phyloP scores from a whole-genome alignment of 1,284 basidiomycete species.

The Somion occarium region DNA sequence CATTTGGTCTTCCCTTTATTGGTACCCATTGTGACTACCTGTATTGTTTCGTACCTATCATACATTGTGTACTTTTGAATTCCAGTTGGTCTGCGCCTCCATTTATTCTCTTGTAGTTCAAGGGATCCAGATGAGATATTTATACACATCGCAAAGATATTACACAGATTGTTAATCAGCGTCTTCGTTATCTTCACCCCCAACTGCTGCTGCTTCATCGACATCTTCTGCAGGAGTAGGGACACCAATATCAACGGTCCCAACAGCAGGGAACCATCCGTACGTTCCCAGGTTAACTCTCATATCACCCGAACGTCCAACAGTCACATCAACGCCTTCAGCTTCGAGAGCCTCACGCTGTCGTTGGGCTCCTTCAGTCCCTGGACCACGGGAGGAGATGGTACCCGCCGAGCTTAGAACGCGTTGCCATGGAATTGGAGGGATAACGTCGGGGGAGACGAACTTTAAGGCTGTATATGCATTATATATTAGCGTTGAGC shows the following conservation, averaged over 20 bases:
- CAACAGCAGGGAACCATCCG: slow-evolving; percentile 56
- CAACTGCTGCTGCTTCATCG: slow-evolving; percentile 2
- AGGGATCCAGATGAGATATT: no score
- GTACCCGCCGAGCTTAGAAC: slow-evolving; percentile 62
- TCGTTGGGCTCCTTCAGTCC: slow-evolving; percentile 58
- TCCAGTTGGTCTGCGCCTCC: neutral
- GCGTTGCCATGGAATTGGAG: slow-evolving; percentile 73
- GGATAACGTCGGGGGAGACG: slow-evolving; percentile 49
- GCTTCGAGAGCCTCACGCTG: slow-evolving; percentile 64
- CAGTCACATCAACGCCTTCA: slow-evolving; percentile 66
- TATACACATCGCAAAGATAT: no score
- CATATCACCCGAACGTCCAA: slow-evolving; percentile 39
- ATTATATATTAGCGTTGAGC: no score
- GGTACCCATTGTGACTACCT: neutral
- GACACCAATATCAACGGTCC: slow-evolving; percentile 20
- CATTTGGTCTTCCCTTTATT: no score
- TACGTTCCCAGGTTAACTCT: slow-evolving; percentile 43
- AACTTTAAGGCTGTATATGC: slow-evolving; percentile 65
- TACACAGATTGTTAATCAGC: no score
- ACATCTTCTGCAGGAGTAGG: neutral
- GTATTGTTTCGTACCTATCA: neutral
- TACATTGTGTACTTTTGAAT: neutral
- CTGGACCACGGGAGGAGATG: slow-evolving; percentile 81
- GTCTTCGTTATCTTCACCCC: neutral
- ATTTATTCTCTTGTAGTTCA: no score